Base-by-base conservation (phyloP, 345 rosid species). In the Leavenworthia alabamica region DNA sequence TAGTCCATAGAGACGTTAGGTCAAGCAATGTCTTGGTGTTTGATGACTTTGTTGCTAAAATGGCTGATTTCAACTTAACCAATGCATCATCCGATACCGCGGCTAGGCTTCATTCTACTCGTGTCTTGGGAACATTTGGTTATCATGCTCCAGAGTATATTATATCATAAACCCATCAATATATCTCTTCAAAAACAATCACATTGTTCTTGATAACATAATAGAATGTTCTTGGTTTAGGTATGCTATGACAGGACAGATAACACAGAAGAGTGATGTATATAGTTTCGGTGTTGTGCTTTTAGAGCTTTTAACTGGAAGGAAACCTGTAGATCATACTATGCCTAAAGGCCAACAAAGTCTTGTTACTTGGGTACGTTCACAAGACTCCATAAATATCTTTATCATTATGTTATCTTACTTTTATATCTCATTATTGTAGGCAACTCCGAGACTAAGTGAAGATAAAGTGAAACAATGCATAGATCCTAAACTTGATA, bases 111-210 rank as follows among this genome's bases (percentile, higher is more conserved):
- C 99, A 94, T 62, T 90, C 97, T 0, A 94, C 99, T 29, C 80
- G 99, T 65, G 97, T 94, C 60, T 70, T 90, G 77, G 99, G 99
- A 65, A 94, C 99, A 14, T 94, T 94, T 28, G 99, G 99, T 9
- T 94, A 94, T 77, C 99, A 94, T 73, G 99, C 99, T 53, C 99
- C 99, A 6, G 99, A 94, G 99, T n/a, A n/a, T 89, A 80, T 11
- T 57, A 20, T 41, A 41, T 15, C 55, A 40, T 7, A 0, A 32
- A 33, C 13, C 56, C 6, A 32, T n/a, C n/a, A n/a, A n/a, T 41
- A 4, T 2, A 41, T 15, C 9, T 17, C 39, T 54, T 1, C n/a
- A n/a, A n/a, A n/a, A n/a, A n/a, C n/a, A n/a, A n/a, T 7, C 11
- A 55, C 2, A 24, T 8, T 35, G 27, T 50, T 58, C 3, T 37